These are phyloP conservation scores for Nicotiana sylvestris DNA, from an alignment of 257 asterid genomes.

Conservation along the genomic window DNA sequence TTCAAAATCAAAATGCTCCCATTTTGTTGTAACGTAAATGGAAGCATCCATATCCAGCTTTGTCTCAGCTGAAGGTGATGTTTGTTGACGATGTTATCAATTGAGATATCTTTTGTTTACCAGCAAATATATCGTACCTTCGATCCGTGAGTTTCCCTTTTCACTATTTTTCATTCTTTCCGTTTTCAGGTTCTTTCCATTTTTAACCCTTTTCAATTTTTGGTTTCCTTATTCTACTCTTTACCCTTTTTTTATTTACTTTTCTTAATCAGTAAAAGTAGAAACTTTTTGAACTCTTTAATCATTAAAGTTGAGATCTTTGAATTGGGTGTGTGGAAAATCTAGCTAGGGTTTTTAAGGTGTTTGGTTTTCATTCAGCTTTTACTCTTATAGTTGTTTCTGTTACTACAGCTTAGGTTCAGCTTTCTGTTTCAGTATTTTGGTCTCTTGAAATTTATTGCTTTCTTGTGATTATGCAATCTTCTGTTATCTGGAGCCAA, in stretches of 20 bases:
- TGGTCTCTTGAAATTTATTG: not conserved
- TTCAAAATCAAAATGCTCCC: not conserved
- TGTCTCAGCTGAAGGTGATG: not conserved
- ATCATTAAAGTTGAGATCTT: not conserved
- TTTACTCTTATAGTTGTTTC: not conserved
- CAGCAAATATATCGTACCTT: not conserved
- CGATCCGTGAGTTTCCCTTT: constrained; percentile 9
- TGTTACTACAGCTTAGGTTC: not conserved
- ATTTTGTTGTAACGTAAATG: constrained; percentile 6
- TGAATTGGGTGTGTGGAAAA: not conserved
- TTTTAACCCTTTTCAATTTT: not conserved
- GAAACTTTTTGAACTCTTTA: not conserved
- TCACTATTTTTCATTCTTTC: not conserved
- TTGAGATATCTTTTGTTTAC: not conserved
- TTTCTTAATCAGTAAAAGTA: not conserved
- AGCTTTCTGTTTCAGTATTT: not conserved
- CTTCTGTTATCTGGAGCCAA: not conserved
- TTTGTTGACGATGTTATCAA: constrained; percentile 10
- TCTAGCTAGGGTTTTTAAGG: constrained; percentile 4
- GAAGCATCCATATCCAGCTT: not conserved
- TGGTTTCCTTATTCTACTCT: not conserved
- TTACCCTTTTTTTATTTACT: not conserved
- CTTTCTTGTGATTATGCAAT: not conserved
- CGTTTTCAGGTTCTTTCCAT: not conserved
- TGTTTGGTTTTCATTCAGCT: not conserved